Evolutionary conservation across 2,329 filamentous ascomycete species (phyloP).

Genomic region (Penicillium sp.): DNA sequence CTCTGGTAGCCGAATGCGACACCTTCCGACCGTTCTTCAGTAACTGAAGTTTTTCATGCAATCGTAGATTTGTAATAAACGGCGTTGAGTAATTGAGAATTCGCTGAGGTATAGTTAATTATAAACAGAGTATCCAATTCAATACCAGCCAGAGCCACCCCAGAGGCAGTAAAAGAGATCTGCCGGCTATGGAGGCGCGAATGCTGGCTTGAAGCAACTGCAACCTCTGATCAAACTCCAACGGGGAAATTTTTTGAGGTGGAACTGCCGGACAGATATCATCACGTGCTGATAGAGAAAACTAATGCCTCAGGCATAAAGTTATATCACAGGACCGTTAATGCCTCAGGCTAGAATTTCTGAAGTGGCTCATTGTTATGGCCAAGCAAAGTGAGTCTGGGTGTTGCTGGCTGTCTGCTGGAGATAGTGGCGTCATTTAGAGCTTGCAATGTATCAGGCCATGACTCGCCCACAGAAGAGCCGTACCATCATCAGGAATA

Average conservation of each 20-base stretch:
- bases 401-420: background rate
- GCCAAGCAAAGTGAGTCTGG: background rate
- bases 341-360: slow-evolving; percentile 20
- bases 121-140: background rate
- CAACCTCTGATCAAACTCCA: slow-evolving; percentile 26
- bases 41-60: slow-evolving; percentile 23
- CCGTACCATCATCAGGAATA: background rate
- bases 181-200: slow-evolving; percentile 30
- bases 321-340: background rate
- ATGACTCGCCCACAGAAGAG: background rate
- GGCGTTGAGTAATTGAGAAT: background rate
- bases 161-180: slow-evolving; percentile 17
- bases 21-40: slow-evolving; percentile 6
- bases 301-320: slow-evolving; percentile 27
- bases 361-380: background rate
- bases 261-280: slow-evolving; percentile 41
- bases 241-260: slow-evolving; percentile 48
- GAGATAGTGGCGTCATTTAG: slow-evolving; percentile 12
- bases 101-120: background rate
- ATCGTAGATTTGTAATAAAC: slow-evolving; percentile 7
- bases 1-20: background rate
- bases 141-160: slow-evolving; percentile 18
- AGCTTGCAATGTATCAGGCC: background rate
- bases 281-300: slow-evolving; percentile 46
- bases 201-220: slow-evolving; percentile 26